phyloP scores from a whole-genome alignment of 2,329 filamentous ascomycete species.

The Nemania sp. region DNA sequence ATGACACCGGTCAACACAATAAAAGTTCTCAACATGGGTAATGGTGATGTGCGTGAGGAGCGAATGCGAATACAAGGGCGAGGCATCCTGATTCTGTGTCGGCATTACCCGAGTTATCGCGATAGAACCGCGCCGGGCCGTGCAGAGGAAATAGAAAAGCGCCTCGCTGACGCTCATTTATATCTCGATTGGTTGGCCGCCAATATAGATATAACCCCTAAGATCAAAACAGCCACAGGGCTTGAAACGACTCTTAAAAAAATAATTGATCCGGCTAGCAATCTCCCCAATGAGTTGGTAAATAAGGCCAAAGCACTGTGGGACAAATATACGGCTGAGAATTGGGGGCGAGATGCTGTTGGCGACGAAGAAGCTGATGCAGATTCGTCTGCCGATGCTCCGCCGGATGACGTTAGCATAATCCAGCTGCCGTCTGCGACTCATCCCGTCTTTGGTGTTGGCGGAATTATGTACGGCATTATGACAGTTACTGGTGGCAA shows the following conservation, averaged over 20 bases:
- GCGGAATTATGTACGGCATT: conserved; percentile 37
- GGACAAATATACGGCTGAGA: conserved; percentile 31
- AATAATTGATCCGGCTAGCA: conserved; percentile 1
- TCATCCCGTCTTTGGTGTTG: conserved; percentile 33
- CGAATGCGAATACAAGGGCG: conserved; percentile 18
- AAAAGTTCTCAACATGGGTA: conserved; percentile 21
- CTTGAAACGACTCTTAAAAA: conserved; percentile 11
- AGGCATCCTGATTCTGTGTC: conserved; percentile 14
- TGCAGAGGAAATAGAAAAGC: conserved; percentile 4
- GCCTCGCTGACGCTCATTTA: conserved; percentile 21
- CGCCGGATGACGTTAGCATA: background rate
- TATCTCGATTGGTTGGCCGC: conserved; percentile 35
- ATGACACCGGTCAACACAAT: too few relatives aligned
- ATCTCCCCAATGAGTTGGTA: conserved; percentile 29
- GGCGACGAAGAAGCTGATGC: conserved; percentile 14
- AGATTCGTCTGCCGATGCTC: background rate
- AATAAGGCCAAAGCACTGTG: conserved; percentile 20
- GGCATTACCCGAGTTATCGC: background rate
- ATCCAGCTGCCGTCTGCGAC: conserved; percentile 23
- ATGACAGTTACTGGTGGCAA: conserved; percentile 12
- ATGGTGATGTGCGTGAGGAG: background rate
- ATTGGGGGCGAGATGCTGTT: conserved; percentile 34
- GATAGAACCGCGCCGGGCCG: conserved; percentile 5
- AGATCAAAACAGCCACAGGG: conserved; percentile 10
- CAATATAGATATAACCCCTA: conserved; percentile 30